These are phyloP conservation scores for Cyathus striatus DNA, from an alignment of 768 basidiomycete genomes.

Conservation along the genomic window DNA sequence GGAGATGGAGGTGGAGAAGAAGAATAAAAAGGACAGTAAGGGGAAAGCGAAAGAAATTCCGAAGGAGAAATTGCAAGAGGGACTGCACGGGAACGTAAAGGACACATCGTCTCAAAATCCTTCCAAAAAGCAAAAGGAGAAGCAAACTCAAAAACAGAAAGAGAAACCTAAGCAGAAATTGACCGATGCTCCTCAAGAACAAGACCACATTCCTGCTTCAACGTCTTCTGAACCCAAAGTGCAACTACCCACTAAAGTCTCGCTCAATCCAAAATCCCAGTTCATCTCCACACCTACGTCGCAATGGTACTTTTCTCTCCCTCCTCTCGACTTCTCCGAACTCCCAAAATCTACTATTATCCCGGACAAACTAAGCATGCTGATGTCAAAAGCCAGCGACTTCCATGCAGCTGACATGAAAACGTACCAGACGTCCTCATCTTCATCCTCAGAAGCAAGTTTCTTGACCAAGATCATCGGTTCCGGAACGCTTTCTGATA, in stretches of 20 bases:
- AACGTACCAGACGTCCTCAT: constrained; percentile 47
- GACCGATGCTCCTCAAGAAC: constrained; percentile 3
- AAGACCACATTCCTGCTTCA: constrained; percentile 1
- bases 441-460: constrained; percentile 67
- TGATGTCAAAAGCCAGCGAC: constrained; percentile 41
- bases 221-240: constrained; percentile 12
- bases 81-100: constrained; percentile 9
- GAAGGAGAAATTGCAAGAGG: constrained; percentile 8
- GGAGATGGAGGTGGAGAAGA: too few species aligned
- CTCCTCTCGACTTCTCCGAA: constrained; percentile 29
- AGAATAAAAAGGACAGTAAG: too few species aligned
- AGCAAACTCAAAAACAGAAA: constrained; percentile 3
- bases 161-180: constrained; percentile 4
- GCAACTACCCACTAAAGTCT: constrained; percentile 26
- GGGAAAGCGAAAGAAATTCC: constrained; percentile 5
- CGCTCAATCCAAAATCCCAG: constrained; percentile 29
- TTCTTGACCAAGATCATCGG: constrained; percentile 85
- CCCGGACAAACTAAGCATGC: constrained; percentile 35
- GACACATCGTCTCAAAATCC: constrained; percentile 8
- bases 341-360: constrained; percentile 26
- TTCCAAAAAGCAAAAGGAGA: constrained; percentile 8
- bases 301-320: constrained; percentile 51
- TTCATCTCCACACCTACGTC: constrained; percentile 36
- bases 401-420: constrained; percentile 40
- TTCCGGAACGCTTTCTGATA: constrained; percentile 87